phyloP scores from a whole-genome alignment of 306 rosid species.

The Gynostemma pentaphyllum region DNA sequence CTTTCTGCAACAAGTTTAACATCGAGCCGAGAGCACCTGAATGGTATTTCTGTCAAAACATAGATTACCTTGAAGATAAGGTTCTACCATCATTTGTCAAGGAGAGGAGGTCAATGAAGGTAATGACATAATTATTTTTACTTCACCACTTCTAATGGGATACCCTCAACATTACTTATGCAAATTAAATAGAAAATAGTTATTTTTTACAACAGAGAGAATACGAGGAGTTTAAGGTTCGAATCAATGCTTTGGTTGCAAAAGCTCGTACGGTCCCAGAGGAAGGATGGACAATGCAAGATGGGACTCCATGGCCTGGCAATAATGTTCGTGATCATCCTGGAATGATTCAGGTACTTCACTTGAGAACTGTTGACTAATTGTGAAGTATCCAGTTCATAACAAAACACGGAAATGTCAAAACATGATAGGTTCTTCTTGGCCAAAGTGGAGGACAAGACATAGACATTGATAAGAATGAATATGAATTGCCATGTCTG shows the following conservation, averaged over 20 bases:
- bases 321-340: conserved; percentile 46
- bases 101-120: conserved; percentile 78
- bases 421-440: conserved; percentile 32
- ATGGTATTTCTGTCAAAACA: conserved; percentile 44
- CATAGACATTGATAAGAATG: conserved; percentile 43
- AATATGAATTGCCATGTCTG: conserved; percentile 47
- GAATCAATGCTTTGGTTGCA: conserved; percentile 51
- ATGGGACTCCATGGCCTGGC: conserved; percentile 75
- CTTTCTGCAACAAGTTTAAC: conserved; percentile 53
- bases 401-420: not conserved
- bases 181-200: not conserved
- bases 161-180: too few species aligned
- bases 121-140: too few species aligned
- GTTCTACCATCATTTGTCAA: conserved; percentile 42
- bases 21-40: conserved; percentile 75
- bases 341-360: conserved; percentile 59
- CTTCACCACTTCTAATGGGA: too few species aligned
- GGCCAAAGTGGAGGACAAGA: conserved; percentile 43
- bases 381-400: not conserved
- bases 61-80: conserved; percentile 47
- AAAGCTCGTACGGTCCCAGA: conserved; percentile 57
- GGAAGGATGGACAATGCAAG: conserved; percentile 75
- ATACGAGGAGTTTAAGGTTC: conserved; percentile 60
- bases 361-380: not conserved
- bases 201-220: conserved; percentile 33